These are phyloP conservation scores for Leptographium galeiforme DNA, from an alignment of 2,329 filamentous ascomycete genomes.

Conservation along the genomic window DNA sequence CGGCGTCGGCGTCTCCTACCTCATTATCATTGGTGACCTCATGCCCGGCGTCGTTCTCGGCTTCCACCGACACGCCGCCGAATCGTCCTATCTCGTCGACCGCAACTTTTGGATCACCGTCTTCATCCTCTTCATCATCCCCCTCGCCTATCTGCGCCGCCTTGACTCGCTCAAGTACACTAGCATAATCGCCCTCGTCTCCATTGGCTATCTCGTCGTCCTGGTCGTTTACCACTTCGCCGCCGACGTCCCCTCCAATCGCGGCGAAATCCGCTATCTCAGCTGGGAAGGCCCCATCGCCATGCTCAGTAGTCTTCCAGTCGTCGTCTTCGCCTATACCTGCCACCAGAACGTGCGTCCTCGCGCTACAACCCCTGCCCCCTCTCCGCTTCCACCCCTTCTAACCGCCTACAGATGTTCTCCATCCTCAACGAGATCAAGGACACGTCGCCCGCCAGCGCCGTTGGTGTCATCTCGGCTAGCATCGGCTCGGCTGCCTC, in stretches of 20 bases:
- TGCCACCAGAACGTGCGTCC: slow-evolving; percentile 80
- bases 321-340: slow-evolving; percentile 98
- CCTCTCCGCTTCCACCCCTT: neutral
- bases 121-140: slow-evolving; percentile 94
- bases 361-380: neutral
- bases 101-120: slow-evolving; percentile 95
- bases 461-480: slow-evolving; percentile 63
- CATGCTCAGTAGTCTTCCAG: slow-evolving; percentile 74
- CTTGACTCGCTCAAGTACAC: slow-evolving; percentile 97
- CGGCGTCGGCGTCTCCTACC: slow-evolving; percentile 89
- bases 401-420: slow-evolving; percentile 60
- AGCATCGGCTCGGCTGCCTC: slow-evolving; percentile 81
- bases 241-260: slow-evolving; percentile 60
- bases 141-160: slow-evolving; percentile 78
- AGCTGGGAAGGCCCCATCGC: slow-evolving; percentile 67
- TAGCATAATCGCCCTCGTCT: slow-evolving; percentile 77
- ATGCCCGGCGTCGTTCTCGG: slow-evolving; percentile 91
- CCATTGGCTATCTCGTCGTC: slow-evolving; percentile 87
- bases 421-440: slow-evolving; percentile 92
- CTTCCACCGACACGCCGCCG: slow-evolving; percentile 52
- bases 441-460: slow-evolving; percentile 64
- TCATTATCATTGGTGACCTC: slow-evolving; percentile 96
- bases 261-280: slow-evolving; percentile 60
- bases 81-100: slow-evolving; percentile 66
- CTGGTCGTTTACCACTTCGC: slow-evolving; percentile 88